Evolutionary conservation across 169 alveolate genomes (phyloP).

Genomic region (Plasmodium berghei): DNA sequence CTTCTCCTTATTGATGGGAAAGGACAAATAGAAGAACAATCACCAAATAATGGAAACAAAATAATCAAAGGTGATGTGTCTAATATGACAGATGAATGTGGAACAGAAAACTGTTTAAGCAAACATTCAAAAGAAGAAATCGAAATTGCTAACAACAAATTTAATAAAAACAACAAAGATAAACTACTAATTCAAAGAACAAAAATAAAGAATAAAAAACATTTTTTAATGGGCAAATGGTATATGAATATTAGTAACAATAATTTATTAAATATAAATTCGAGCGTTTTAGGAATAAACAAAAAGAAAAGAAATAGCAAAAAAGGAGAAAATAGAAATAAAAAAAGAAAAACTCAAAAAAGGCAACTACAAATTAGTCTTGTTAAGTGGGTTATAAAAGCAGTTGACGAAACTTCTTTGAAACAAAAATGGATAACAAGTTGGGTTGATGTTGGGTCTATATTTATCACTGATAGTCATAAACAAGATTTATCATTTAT

Average conservation of each 20-base stretch:
- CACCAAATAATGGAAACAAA: neutral
- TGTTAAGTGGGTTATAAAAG: slow-evolving; percentile 69
- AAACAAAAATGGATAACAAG: slow-evolving; percentile 73
- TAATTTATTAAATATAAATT: slow-evolving; percentile 10
- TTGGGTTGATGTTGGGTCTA: slow-evolving; percentile 74
- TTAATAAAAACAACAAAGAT: neutral
- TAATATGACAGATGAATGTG: neutral
- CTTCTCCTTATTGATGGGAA: neutral
- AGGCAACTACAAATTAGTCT: slow-evolving; percentile 65
- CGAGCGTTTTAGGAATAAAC: slow-evolving; percentile 2
- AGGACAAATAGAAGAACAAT: neutral
- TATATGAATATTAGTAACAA: slow-evolving; percentile 23
- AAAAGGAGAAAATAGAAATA: slow-evolving; percentile 5
- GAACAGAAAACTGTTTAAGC: neutral
- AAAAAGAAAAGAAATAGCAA: slow-evolving; percentile 1
- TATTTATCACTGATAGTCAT: slow-evolving; percentile 50
- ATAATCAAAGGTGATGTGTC: neutral
- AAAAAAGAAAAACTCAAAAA: slow-evolving; percentile 16
- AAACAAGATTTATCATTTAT: slow-evolving; percentile 33
- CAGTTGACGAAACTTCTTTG: slow-evolving; percentile 54
- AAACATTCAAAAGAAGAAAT: neutral
- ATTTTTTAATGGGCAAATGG: neutral
- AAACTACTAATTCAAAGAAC: no score
- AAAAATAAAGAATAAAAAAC: slow-evolving; percentile 16
- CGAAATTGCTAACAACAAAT: neutral